A percentile compares a stretch with the other conserved stretches of the same genome.
phyloP scores from a whole-genome alignment of 306 rosid genomes.

The Castanea crenata region DNA sequence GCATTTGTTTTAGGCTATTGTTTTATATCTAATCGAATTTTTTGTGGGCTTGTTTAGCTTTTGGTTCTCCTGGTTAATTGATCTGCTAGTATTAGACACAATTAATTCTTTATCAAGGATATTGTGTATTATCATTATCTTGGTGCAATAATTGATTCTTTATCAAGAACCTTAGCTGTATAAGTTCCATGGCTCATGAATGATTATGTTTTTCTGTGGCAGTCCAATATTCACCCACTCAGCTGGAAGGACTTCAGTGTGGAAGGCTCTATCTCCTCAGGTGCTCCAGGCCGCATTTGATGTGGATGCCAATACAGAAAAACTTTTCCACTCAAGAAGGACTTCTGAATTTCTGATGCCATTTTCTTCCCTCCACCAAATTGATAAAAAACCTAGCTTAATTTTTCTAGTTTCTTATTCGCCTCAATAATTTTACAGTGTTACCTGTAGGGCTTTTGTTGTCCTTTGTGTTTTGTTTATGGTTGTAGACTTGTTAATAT shows the following conservation, averaged over 20 bases:
- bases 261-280: constrained; percentile 78
- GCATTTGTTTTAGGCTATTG: too few relatives aligned
- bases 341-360: constrained; percentile 54
- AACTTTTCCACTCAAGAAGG: constrained; percentile 76
- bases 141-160: not conserved
- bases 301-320: constrained; percentile 53
- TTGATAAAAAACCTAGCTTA: constrained; percentile 14
- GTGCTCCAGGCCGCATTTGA: constrained; percentile 75
- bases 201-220: constrained; percentile 4
- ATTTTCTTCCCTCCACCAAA: constrained; percentile 89
- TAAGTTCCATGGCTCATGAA: not conserved
- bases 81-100: too few relatives aligned
- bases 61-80: not conserved
- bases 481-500: not conserved
- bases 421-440: constrained; percentile 2
- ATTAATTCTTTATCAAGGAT: too few relatives aligned
- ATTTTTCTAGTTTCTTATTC: not conserved
- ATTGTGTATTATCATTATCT: not conserved
- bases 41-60: not conserved
- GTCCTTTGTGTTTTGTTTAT: not conserved
- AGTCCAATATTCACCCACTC: constrained; percentile 81
- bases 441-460: too few relatives aligned
- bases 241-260: constrained; percentile 73
- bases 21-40: not conserved
- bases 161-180: not conserved